phyloP scores from a whole-genome alignment of 768 basidiomycete species.

The Exidia glandulosa region DNA sequence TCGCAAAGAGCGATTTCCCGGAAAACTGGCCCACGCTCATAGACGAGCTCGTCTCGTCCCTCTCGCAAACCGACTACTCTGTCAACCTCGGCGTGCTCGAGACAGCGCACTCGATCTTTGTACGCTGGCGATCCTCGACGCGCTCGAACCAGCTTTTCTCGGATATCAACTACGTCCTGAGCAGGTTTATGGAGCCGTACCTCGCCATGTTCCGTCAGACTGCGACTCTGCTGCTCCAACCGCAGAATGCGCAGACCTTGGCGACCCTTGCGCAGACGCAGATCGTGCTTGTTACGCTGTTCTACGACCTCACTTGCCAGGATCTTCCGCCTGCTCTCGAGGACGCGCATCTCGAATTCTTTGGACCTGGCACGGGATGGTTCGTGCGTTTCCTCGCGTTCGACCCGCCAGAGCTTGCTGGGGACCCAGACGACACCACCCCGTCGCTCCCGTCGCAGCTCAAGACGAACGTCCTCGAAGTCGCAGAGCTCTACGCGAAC shows the following conservation, averaged over 20 bases:
- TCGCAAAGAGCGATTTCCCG: conserved; percentile 90
- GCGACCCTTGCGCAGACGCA: conserved; percentile 57
- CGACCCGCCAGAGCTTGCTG: conserved; percentile 57
- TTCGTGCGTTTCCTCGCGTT: conserved; percentile 75
- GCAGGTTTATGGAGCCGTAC: conserved; percentile 74
- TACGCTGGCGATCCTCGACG: conserved; percentile 83
- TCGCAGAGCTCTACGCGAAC: conserved; percentile 74
- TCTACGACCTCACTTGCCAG: conserved; percentile 89
- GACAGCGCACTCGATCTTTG: conserved; percentile 93
- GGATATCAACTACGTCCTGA: conserved; percentile 85
- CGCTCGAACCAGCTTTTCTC: conserved; percentile 78
- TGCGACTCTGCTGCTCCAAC: conserved; percentile 37
- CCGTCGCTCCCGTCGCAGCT: conserved; percentile 85
- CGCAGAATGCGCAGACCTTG: conserved; percentile 27
- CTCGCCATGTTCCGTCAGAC: conserved; percentile 71
- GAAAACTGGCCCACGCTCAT: conserved; percentile 78
- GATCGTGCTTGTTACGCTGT: conserved; percentile 74
- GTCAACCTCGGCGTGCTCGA: conserved; percentile 84
- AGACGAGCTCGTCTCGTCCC: conserved; percentile 80
- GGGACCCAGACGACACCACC: conserved; percentile 72
- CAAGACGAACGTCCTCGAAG: conserved; percentile 83
- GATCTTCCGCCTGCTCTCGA: conserved; percentile 93
- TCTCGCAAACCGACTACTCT: conserved; percentile 72
- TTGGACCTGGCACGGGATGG: conserved; percentile 44
- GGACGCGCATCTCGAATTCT: conserved; percentile 76